Base-by-base conservation (phyloP, 2,329 filamentous ascomycete genomes). In the Cordyceps militaris region DNA sequence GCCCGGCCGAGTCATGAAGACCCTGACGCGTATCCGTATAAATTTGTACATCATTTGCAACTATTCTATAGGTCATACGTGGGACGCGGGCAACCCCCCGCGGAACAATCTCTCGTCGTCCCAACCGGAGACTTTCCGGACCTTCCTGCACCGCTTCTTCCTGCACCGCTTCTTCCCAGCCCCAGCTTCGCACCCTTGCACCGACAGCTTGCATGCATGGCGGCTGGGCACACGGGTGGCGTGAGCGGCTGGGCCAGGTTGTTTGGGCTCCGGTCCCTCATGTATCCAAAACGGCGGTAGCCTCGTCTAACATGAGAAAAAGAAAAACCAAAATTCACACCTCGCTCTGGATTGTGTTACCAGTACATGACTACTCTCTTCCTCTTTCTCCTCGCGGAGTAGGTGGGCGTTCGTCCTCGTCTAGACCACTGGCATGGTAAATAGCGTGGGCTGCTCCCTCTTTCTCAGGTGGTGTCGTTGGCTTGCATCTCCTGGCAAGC, bases 201-300 rank as follows among this genome's bases (percentile, higher is more conserved):
- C n/a, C n/a, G n/a, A n/a, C n/a, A n/a, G n/a, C n/a, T n/a, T n/a
- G n/a, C n/a, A n/a, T 57, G 55, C 55, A 57, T 51, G 46, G 51
- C 47, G 28, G 36, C 52, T 43, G 36, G 43, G 44, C 36, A 51
- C 55, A 57, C 46, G 26, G 55, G 55, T 42, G 24, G 34, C n/a
- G 28, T 49, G 43, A 56, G 26, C 44, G 46, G 52, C 44, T 38
- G 19, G 43, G 36, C 34, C 40, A 42, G 49, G 47, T 19, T 24
- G 21, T 34, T 32, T 32, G 11, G 34, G 28, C n/a, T n/a, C n/a
- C n/a, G n/a, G n/a, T n/a, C n/a, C n/a, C n/a, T 51, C 19, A 8
- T 44, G 28, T 32, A 30, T 28, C 52, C 43, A n/a, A 23, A n/a
- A 48, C 4, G 19, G 40, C 19, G 51, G 38, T 14, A 54, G 26